These are phyloP conservation scores for Collybiopsis luxurians DNA, from an alignment of 768 basidiomycete species.

Conservation along the genomic window DNA sequence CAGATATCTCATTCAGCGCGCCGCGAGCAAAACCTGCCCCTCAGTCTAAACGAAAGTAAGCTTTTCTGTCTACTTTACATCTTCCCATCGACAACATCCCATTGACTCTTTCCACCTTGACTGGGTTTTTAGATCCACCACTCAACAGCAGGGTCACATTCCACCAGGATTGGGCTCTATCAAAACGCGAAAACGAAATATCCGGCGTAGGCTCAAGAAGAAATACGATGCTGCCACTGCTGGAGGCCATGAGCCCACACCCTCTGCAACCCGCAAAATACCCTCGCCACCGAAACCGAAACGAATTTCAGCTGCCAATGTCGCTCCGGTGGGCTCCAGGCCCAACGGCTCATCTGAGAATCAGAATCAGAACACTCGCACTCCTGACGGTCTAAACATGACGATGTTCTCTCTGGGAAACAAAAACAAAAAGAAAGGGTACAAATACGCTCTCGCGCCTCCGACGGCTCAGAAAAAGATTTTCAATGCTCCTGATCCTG, in stretches of 20 bases:
- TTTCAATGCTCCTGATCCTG: conserved; percentile 22
- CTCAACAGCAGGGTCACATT: not conserved
- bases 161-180: conserved; percentile 5
- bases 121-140: no score
- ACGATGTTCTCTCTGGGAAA: conserved; percentile 43
- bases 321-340: not conserved
- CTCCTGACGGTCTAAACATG: not conserved
- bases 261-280: not conserved
- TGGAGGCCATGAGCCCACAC: not conserved
- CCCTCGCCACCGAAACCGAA: not conserved
- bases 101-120: no score
- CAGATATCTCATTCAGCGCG: not conserved
- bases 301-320: not conserved
- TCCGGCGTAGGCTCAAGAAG: conserved; percentile 3
- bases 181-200: conserved; percentile 8
- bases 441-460: conserved; percentile 31
- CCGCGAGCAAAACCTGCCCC: not conserved
- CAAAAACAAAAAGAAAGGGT: conserved; percentile 51
- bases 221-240: not conserved
- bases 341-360: not conserved
- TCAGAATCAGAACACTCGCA: not conserved
- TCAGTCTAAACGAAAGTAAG: no score
- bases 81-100: no score
- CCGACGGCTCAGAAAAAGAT: conserved; percentile 34
- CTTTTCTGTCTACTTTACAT: no score